Evolutionary conservation across 495 filamentous ascomycete genomes (phyloP).

Genomic region (Penicillium fimorum): DNA sequence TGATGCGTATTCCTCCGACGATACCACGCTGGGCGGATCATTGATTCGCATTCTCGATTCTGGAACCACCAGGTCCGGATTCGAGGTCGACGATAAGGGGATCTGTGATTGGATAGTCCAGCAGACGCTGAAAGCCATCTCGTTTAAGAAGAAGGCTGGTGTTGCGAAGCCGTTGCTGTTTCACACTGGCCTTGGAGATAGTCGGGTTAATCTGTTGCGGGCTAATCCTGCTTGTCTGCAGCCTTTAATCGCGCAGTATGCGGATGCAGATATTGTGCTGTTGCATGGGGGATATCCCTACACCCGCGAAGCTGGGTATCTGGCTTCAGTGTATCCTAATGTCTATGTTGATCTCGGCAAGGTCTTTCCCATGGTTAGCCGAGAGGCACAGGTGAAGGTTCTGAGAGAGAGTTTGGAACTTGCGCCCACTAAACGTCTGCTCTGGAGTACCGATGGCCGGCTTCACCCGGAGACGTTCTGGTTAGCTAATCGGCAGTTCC

Average conservation of each 20-base stretch:
- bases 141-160: conserved; percentile 20
- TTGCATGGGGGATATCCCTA: conserved; percentile 86
- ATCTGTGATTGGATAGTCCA: conserved; percentile 68
- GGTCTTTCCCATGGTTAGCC: conserved; percentile 79
- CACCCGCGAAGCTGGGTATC: conserved; percentile 77
- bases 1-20: conserved; percentile 29
- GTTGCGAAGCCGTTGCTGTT: conserved; percentile 76
- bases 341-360: conserved; percentile 85
- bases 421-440: conserved; percentile 69
- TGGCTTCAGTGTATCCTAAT: conserved; percentile 77
- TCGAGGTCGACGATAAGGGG: conserved; percentile 59
- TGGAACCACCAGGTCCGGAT: conserved; percentile 29
- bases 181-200: conserved; percentile 84
- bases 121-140: conserved; percentile 36
- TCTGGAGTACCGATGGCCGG: conserved; percentile 86
- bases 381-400: conserved; percentile 73
- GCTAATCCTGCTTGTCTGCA: conserved; percentile 80
- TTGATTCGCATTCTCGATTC: conserved; percentile 31
- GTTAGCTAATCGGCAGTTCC: conserved; percentile 73
- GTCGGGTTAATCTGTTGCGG: conserved; percentile 67
- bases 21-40: conserved; percentile 31
- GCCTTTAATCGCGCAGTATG: conserved; percentile 65
- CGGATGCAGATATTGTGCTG: conserved; percentile 70
- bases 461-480: conserved; percentile 82
- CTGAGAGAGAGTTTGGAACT: conserved; percentile 74